These are phyloP conservation scores for Camillea tinctor DNA, from an alignment of 2,329 filamentous ascomycete genomes.

Conservation along the genomic window DNA sequence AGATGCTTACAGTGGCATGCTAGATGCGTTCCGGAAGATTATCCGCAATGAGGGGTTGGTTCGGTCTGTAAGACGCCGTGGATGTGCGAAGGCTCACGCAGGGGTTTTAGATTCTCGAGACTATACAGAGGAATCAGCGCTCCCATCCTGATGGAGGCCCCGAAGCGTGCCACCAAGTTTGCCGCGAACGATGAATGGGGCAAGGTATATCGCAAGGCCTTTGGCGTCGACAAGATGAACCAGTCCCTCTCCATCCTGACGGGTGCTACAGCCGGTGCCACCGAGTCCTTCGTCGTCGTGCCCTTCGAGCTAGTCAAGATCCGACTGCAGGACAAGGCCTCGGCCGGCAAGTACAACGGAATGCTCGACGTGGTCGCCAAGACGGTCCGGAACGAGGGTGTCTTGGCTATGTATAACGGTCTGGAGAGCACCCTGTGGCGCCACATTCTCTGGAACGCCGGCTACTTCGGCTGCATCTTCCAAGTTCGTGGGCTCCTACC, in stretches of 20 bases:
- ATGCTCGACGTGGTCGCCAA: slow-evolving; percentile 78
- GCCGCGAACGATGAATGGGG: slow-evolving; percentile 99
- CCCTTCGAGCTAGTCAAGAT: slow-evolving; percentile 94
- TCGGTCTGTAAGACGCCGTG: neutral
- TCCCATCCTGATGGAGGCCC: slow-evolving; percentile 96
- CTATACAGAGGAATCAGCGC: slow-evolving; percentile 95
- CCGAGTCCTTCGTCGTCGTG: slow-evolving; percentile 94
- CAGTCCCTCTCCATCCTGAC: slow-evolving; percentile 90
- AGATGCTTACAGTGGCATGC: slow-evolving; percentile 93
- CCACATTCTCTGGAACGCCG: slow-evolving; percentile 62
- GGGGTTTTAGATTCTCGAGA: slow-evolving; percentile 67
- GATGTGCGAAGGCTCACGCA: slow-evolving; percentile 11
- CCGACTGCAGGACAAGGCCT: slow-evolving; percentile 91
- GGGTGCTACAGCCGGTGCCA: slow-evolving; percentile 90
- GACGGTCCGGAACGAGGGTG: slow-evolving; percentile 80
- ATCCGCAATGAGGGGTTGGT: slow-evolving; percentile 88
- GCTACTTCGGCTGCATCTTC: slow-evolving; percentile 90
- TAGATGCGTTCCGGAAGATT: slow-evolving; percentile 98
- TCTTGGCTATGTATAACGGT: slow-evolving; percentile 90
- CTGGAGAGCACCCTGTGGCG: slow-evolving; percentile 97
- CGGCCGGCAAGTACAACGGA: slow-evolving; percentile 82
- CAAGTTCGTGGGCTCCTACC: slow-evolving; percentile 87
- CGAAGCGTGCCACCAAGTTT: slow-evolving; percentile 90
- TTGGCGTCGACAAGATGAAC: slow-evolving; percentile 83
- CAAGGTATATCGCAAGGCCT: slow-evolving; percentile 83